Conservation (phyloP, 2,329 filamentous ascomycete genomes). For the Fusarium torreyae region DNA sequence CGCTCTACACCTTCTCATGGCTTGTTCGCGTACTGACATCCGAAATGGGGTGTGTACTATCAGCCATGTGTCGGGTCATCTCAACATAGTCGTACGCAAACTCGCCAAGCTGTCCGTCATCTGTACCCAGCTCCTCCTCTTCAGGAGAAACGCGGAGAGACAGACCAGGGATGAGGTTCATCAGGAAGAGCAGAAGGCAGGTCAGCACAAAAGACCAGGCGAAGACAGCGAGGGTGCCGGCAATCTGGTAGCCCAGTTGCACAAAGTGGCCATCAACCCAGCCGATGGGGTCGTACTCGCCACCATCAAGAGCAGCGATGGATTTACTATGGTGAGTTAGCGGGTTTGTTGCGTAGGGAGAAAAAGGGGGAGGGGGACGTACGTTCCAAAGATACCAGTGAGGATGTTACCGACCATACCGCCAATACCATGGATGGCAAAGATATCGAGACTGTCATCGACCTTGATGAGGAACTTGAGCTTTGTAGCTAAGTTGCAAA, state of each 20-base stretch:
- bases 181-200: conserved; percentile 77
- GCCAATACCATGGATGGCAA: conserved; percentile 89
- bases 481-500: conserved; percentile 91
- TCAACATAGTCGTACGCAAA: conserved; percentile 90
- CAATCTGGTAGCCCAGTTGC: conserved; percentile 80
- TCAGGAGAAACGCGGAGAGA: conserved; percentile 77
- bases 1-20: conserved; percentile 50
- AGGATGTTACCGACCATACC: conserved; percentile 85
- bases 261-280: conserved; percentile 81
- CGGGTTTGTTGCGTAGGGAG: not conserved
- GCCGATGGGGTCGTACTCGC: conserved; percentile 70
- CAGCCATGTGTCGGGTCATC: conserved; percentile 73
- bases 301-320: conserved; percentile 81
- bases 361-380: conserved; percentile 50
- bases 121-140: conserved; percentile 78
- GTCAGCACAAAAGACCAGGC: conserved; percentile 78
- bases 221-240: conserved; percentile 75
- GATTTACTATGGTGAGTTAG: conserved; percentile 66
- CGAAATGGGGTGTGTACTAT: conserved; percentile 46
- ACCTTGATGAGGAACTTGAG: conserved; percentile 81
- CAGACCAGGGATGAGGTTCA: conserved; percentile 80
- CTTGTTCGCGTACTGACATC: conserved; percentile 48
- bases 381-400: conserved; percentile 83
- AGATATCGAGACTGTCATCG: conserved; percentile 91
- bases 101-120: conserved; percentile 84